A percentile compares a stretch with the other conserved stretches of the same genome.
Conservation (phyloP, 176 grass and related monocot genomes). For the Puya raimondii region DNA sequence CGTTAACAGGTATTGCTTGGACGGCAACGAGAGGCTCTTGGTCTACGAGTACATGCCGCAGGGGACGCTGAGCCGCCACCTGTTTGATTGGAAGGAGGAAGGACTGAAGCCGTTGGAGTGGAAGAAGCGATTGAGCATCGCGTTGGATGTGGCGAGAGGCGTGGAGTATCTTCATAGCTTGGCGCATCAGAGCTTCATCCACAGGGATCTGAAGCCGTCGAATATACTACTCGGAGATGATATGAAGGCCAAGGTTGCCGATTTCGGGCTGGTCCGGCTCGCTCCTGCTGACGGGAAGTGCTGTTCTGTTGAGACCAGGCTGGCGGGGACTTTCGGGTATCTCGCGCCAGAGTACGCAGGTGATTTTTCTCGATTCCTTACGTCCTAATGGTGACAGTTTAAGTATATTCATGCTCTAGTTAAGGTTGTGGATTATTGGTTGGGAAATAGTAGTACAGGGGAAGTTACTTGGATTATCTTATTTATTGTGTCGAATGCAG, state of each 20-base stretch:
- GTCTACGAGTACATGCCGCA: conserved; percentile 99
- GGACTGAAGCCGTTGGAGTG: conserved; percentile 70
- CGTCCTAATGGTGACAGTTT: background rate
- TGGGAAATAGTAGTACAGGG: no score
- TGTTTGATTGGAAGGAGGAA: conserved; percentile 67
- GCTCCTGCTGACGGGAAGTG: conserved; percentile 83
- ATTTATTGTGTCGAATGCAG: no score
- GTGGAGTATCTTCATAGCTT: conserved; percentile 89
- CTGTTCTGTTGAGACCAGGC: conserved; percentile 66
- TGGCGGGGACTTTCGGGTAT: conserved; percentile 93
- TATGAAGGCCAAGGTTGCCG: conserved; percentile 97
- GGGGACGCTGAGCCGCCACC: conserved; percentile 59
- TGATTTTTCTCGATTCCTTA: conserved; percentile 31
- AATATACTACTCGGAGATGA: conserved; percentile 95
- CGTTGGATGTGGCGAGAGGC: conserved; percentile 89
- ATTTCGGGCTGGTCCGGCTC: conserved; percentile 88
- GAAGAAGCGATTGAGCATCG: conserved; percentile 82
- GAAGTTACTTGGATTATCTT: no score
- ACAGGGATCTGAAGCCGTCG: conserved; percentile 88
- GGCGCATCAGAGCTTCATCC: conserved; percentile 93
- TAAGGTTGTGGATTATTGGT: no score
- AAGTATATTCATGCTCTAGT: no score
- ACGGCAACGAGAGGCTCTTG: conserved; percentile 84
- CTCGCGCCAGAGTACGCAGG: conserved; percentile 97
- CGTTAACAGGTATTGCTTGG: conserved; percentile 31